phyloP scores from a whole-genome alignment of 164 flowering plant species.

The Brasenia schreberi region DNA sequence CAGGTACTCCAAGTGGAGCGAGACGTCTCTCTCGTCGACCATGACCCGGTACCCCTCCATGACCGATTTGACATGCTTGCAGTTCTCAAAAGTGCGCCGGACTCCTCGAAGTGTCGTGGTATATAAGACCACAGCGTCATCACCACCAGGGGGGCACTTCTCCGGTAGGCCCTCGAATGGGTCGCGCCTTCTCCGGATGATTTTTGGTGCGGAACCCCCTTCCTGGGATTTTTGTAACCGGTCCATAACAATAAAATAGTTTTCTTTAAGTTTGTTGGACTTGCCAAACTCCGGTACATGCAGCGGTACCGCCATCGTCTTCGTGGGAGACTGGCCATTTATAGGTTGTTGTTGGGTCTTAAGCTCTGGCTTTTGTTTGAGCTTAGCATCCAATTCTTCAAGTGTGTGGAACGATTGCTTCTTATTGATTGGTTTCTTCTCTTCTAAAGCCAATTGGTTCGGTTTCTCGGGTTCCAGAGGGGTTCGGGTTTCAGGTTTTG shows the following conservation, averaged over 20 bases:
- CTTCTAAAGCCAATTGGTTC: conserved; percentile 1
- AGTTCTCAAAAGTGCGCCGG: conserved; percentile 74
- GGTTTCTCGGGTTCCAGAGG: conserved; percentile 5
- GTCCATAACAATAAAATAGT: conserved; percentile 54
- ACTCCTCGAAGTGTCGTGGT: conserved; percentile 88
- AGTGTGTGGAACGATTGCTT: conserved; percentile 60
- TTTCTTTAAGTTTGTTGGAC: conserved; percentile 39
- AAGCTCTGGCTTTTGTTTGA: conserved; percentile 10
- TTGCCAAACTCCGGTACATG: conserved; percentile 2
- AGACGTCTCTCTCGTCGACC: conserved; percentile 80
- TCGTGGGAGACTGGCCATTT: background rate
- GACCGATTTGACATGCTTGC: conserved; percentile 31
- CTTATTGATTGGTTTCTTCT: conserved; percentile 13
- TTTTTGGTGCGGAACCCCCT: conserved; percentile 28
- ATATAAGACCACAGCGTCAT: conserved; percentile 54
- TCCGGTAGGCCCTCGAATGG: conserved; percentile 61
- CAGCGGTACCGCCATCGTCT: background rate
- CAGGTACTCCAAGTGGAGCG: conserved; percentile 54
- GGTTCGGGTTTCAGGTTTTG: conserved; percentile 3
- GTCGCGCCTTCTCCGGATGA: conserved; percentile 23
- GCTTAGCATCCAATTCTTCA: conserved; percentile 58
- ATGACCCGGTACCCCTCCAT: conserved; percentile 51
- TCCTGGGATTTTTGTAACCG: conserved; percentile 23
- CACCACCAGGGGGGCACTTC: conserved; percentile 75
- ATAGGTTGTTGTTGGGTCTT: background rate